These are phyloP conservation scores for Pueraria montana DNA, from an alignment of 306 rosid genomes.

Conservation along the genomic window DNA sequence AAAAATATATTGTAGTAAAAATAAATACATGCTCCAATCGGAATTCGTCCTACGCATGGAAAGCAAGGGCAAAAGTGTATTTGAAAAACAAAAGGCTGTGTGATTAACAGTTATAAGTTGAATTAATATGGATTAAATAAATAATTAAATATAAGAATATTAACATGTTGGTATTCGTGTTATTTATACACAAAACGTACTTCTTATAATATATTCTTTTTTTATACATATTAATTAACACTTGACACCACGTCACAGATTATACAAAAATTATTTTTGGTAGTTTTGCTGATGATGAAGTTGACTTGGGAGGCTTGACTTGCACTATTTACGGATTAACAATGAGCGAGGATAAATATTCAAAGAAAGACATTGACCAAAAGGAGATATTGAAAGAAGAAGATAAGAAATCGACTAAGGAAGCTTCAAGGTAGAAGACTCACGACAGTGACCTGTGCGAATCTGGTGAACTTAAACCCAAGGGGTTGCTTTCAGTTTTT, in stretches of 20 bases:
- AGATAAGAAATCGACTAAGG: conserved; percentile 40
- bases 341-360: conserved; percentile 28
- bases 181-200: neutral
- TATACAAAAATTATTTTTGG: neutral
- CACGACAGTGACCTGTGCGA: neutral
- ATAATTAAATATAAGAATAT: neutral
- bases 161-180: neutral
- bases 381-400: conserved; percentile 13
- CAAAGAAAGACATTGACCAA: conserved; percentile 40
- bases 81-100: neutral
- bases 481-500: conserved; percentile 48
- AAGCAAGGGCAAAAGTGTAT: neutral
- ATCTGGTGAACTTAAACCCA: conserved; percentile 15
- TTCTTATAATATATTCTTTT: neutral
- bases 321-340: conserved; percentile 28
- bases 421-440: conserved; percentile 46
- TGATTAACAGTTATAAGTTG: neutral
- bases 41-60: neutral
- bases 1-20: neutral
- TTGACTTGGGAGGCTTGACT: conserved; percentile 40
- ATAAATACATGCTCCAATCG: neutral
- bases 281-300: conserved; percentile 18
- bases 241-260: neutral
- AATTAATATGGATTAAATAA: neutral
- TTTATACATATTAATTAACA: neutral